Base-by-base conservation (phyloP, 1,139 yeast species). In the Saccharomyces hybrid region DNA sequence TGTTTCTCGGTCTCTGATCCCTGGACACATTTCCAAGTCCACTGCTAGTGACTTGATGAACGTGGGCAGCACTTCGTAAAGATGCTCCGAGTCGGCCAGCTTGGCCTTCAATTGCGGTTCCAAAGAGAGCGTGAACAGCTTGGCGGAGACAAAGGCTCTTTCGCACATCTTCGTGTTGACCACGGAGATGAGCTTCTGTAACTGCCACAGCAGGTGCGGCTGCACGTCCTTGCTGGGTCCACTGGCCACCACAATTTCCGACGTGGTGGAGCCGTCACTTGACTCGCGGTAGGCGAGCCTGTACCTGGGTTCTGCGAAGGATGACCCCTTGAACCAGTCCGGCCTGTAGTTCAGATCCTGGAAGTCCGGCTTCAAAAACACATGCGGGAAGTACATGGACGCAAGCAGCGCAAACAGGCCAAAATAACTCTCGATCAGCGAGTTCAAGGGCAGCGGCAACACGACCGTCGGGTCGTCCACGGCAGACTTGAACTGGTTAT, bases 31-130 rank as follows among this genome's bases (percentile, higher is more conserved):
- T 44, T 63, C 62, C n/a, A 59, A 51, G 47, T 63, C 65, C 13
- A 49, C 55, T 7, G 61, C 57, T 26, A 67, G 41, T 6, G 64
- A 59, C 48, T 62, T 64, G 47, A 66, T 63, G 48, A 66, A 66
- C 3, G 57, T 47, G 7, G 70, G 70, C 23, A 66, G 53, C 3
- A 64, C 57, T 46, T 66, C 69, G 54, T 61, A 59, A 14, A 67
- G 52, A 49, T 65, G 67, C 20, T 63, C 67, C 1, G 55, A 57
- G 32, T 59, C 59, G 5, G 56, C 57, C 26, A 66, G 48, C 41
- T 53, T 59, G 7, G 58, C 49, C 41, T 55, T 51, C 20, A 64
- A 56, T 28, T 57, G 57, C 2, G 61, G 54, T 47, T 64, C 64
- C 9, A 62, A 53, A 5, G 56, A 59, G 8, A 56, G 47, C 13